Evolutionary conservation across 208 protist species (phyloP), one percentile per base, ranked within the genome.

Genomic region (Leishmania tarentolae): DNA sequence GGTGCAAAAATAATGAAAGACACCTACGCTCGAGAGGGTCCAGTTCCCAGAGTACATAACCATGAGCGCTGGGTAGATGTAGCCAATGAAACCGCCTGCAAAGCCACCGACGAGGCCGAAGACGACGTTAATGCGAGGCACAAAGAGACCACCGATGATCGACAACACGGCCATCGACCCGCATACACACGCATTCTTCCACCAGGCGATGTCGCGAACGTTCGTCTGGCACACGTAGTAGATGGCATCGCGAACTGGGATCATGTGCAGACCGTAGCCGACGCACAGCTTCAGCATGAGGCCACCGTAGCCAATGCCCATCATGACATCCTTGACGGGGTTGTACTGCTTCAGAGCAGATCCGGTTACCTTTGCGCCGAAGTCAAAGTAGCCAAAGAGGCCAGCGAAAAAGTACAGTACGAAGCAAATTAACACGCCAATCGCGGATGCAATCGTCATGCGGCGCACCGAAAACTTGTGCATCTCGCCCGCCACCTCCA

Each of bases 301-400:
- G 35, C 89, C 91, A 31, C 86, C 82, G 83, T 91, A 93, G 28
- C 78, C 83, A 7, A 91, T 86, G 3, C 78, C 84, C 82, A 95
- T 89, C 57, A 93, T 81, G 46, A 79, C 79, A 42, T 93, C 87
- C 31, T 92, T 68, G 21, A 88, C 65, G 0, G 93, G 91, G 79
- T 94, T 86, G 81, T 94, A 95, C 79, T 86, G 75, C 31, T 85
- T 84, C 31, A 96, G 78, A 11, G 92, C 82, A 37, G 91, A 92
- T 56, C 84, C 89, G 21, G 61, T 84, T 28, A 90, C 74, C 17
- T 71, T 73, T 11, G 78, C 28, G 19, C 87, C 89, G 79, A 95
- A 95, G 82, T 95, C 89, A n/a, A 92, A 52, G 84, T 95, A 94
- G 3, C 93, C 93, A 61, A 94, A 93, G 37, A 94, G 57, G 17